phyloP scores from a whole-genome alignment of 371 early-diverging fungal species.

The Umbelopsis sp. region DNA sequence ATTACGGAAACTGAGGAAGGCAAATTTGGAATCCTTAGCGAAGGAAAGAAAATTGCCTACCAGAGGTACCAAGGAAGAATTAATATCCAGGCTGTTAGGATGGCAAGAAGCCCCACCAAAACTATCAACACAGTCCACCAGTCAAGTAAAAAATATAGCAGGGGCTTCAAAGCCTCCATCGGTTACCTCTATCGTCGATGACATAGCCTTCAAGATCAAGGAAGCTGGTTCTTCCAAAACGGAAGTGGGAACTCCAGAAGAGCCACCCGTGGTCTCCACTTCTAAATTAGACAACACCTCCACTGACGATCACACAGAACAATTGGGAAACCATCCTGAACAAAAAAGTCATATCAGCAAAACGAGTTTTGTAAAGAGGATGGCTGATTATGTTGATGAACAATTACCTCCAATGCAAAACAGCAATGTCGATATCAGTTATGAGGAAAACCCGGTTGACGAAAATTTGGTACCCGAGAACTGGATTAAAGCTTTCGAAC shows the following conservation, averaged over 20 bases:
- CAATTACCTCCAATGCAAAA: not conserved
- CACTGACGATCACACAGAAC: too few species aligned
- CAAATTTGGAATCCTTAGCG: constrained; percentile 24
- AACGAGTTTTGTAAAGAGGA: not conserved
- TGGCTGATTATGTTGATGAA: constrained; percentile 6
- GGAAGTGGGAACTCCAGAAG: too few species aligned
- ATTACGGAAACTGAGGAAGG: constrained; percentile 30
- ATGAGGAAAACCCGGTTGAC: not conserved
- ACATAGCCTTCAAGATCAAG: too few species aligned
- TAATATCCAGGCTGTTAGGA: constrained; percentile 25
- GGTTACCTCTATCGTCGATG: too few species aligned
- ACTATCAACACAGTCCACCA: not conserved
- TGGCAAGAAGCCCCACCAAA: constrained; percentile 22
- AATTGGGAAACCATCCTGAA: too few species aligned
- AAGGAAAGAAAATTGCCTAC: constrained; percentile 24
- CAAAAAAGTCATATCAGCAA: not conserved
- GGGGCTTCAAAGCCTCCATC: not conserved
- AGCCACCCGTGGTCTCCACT: too few species aligned
- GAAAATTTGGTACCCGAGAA: constrained; percentile 14
- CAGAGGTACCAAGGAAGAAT: constrained; percentile 33
- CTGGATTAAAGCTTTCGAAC: not conserved
- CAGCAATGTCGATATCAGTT: not conserved
- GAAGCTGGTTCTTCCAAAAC: too few species aligned
- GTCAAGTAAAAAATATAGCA: not conserved
- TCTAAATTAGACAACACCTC: too few species aligned